Evolutionary conservation across 495 filamentous ascomycete species (phyloP).

Genomic region (Tuber magnatum): DNA sequence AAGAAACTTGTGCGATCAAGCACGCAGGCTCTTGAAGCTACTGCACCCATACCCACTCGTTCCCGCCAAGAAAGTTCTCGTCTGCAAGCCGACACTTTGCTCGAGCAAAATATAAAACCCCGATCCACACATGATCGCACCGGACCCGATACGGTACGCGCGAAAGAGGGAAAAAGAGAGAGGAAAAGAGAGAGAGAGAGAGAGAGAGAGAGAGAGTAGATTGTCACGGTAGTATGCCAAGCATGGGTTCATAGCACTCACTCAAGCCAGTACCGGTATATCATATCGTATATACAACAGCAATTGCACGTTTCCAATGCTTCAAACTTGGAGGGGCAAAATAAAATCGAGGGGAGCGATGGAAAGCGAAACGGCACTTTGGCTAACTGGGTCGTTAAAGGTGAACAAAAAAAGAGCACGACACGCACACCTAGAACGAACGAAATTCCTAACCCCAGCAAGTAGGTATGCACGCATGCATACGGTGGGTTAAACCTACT

Average conservation of each 20-base stretch:
- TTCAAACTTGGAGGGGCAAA: background rate
- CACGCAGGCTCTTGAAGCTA: background rate
- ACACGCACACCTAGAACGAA: background rate
- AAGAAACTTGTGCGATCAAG: background rate
- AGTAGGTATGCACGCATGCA: too few species aligned
- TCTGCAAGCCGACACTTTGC: background rate
- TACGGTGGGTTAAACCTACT: too few species aligned
- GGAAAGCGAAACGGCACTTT: conserved; percentile 1
- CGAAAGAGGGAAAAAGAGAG: background rate
- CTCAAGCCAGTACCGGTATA: background rate
- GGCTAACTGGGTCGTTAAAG: background rate
- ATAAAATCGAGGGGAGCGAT: background rate
- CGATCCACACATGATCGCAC: background rate
- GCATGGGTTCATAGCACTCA: background rate
- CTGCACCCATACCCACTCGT: background rate
- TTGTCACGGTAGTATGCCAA: background rate
- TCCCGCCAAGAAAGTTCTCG: background rate
- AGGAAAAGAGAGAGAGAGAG: background rate
- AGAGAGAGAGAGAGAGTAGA: background rate
- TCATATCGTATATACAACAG: too few species aligned
- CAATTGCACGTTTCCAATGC: background rate
- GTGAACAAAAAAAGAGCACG: background rate
- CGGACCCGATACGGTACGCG: background rate
- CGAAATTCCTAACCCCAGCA: too few species aligned
- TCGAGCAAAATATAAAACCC: background rate